Base-by-base conservation (phyloP, 768 basidiomycete species). In the Sistotremastrum niveocremeum region DNA sequence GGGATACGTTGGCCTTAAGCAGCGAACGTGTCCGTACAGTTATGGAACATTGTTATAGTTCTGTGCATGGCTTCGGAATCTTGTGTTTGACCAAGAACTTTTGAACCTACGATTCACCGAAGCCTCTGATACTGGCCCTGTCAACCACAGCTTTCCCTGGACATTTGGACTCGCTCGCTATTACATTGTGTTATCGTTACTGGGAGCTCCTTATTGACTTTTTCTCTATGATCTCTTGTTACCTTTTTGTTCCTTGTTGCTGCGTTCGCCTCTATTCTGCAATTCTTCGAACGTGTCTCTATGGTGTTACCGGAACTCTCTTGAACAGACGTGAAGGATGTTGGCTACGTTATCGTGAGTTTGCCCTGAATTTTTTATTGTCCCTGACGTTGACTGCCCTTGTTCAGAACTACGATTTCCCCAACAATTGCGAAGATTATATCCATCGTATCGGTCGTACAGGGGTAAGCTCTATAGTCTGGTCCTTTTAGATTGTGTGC, bases 371-470 rank as follows among this genome's bases (percentile, higher is more conserved):
- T 42, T 34, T 50, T 38, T 43, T 8, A 1, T 40, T 51, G 37
- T 50, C 42, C 33, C 37, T 37, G 3, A 29, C 46, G 35, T 44
- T 55, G 44, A 54, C 48, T 42, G 6, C 34, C 34, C 46, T 34
- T n/a, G 39, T 44, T 3, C 53, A 93, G 90, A 91, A 91, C 66
- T 93, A 87, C 62, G 93, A 97, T 62, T 95, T 98, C 71, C 91
- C 93, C 1, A 95, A 95, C 67, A 93, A 94, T 60, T 88, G 86
- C 58, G 91, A 94, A 69, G 93, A 95, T 65, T 98, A 98, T 65
- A 90, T 97, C 50, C 94, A 99, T 67, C 89, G 94, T 55, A 99
- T 99, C 58, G 95, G 94, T 52, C 90, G 94, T 62, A 95, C 94
- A 52, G 93, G 93, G 46, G 87, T 88, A 63, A 40, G 74, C 61